These are phyloP conservation scores for Phyllosticta capitalensis DNA, from an alignment of 2,329 filamentous ascomycete species.

Conservation along the genomic window DNA sequence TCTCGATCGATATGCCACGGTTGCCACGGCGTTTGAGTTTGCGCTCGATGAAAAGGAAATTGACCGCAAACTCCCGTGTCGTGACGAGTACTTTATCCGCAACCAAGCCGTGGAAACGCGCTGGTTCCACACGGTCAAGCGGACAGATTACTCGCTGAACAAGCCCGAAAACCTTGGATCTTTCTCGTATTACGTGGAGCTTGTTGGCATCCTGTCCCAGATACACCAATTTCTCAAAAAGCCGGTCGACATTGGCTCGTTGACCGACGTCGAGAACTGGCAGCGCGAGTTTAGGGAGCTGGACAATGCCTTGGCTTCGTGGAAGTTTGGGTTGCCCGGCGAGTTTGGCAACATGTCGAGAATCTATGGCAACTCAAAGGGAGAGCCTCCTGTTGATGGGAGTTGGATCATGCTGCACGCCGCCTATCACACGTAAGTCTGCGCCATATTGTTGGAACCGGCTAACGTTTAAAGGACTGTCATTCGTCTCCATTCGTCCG, in stretches of 20 bases:
- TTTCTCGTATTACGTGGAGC: constrained; percentile 85
- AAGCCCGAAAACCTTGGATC: constrained; percentile 74
- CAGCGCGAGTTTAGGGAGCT: constrained; percentile 78
- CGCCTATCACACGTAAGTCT: constrained; percentile 68
- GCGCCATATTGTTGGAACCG: neutral
- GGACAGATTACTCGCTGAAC: constrained; percentile 54
- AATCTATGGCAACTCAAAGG: constrained; percentile 43
- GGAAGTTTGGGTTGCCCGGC: constrained; percentile 73
- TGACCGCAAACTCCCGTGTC: constrained; percentile 75
- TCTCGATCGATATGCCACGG: constrained; percentile 80
- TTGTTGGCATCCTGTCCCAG: constrained; percentile 75
- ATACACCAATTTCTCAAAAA: constrained; percentile 84
- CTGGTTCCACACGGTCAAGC: constrained; percentile 53
- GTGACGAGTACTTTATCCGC: constrained; percentile 75
- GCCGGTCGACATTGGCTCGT: constrained; percentile 76
- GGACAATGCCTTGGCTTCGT: constrained; percentile 66
- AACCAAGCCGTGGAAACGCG: constrained; percentile 77
- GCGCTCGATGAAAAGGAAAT: constrained; percentile 83
- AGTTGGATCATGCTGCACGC: constrained; percentile 88
- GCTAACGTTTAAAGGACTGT: constrained; percentile 48
- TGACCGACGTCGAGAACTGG: constrained; percentile 82
- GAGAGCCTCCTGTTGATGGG: constrained; percentile 50
- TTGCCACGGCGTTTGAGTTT: constrained; percentile 87
- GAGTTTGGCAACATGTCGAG: constrained; percentile 81
- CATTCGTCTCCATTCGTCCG: constrained; percentile 83